Evolutionary conservation across 2,329 filamentous ascomycete genomes (phyloP), one percentile per base, ranked within the genome.

Genomic region (Ascochyta koolunga): DNA sequence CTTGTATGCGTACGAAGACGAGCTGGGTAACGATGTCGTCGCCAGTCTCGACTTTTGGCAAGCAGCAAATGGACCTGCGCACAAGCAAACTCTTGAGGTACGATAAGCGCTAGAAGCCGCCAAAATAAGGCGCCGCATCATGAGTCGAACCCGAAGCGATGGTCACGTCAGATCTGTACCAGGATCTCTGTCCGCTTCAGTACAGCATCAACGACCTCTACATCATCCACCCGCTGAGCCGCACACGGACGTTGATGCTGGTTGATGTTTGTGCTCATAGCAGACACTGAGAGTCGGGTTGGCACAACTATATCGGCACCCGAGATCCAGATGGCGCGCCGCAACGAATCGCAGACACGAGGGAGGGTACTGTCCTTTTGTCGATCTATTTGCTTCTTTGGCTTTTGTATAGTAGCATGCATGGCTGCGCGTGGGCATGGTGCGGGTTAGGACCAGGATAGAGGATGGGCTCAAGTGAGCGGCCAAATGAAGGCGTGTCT

Each of bases 1-100:
- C 66, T 78, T 99, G 46, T 98, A 97, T 77, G 93, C 95, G 42
- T 97, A 97, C 74, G 95, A 99, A 80, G 93, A 98, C 70, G 95
- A 99, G 74, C 82, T 86, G 61, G 93, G 95, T 64, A 91, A 96
- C 72, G 95, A 99, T 72, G 88, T 96, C 46, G 89, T 99, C 60
- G 92, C 95, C 66, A 92, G 91, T 59, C 86, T 99, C 71, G 95
- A 99, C 78, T 99, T 99, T 80, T 99, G 93, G 93, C 72, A 74
- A 53, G 58, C 67, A n/a, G 65, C 65, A 21, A 66, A 62, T 29
- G 68, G 66, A 5, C 59, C 61, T 41, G 68, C 62, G 10, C 59
- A 61, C 37, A 70, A 69, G 50, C 60, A 63, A 31, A 54, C 62
- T 9, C 53, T 72, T 22, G 68, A 73, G 47, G 22, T 64, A 56